Conservation (phyloP, 495 filamentous ascomycete species). For the Penicillium dipodomyicola region DNA sequence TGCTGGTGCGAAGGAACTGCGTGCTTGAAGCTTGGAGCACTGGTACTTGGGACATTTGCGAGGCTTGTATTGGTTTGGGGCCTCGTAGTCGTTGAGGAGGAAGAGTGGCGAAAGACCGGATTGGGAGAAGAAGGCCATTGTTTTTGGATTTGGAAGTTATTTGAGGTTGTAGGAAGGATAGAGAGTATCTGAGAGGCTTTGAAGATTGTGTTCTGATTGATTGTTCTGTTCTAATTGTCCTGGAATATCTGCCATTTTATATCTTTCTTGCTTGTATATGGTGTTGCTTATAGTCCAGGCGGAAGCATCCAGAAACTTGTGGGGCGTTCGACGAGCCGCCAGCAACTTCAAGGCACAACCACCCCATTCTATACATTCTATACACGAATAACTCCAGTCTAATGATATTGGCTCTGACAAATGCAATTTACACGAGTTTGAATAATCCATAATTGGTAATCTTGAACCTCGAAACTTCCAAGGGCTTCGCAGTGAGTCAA, state of each 20-base stretch:
- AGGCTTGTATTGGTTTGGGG: conserved; percentile 33
- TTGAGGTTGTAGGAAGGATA: background rate
- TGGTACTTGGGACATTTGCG: conserved; percentile 3
- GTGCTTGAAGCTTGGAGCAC: conserved; percentile 18
- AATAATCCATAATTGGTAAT: background rate
- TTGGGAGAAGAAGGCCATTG: conserved; percentile 66
- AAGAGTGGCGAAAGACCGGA: conserved; percentile 65
- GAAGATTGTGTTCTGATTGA: background rate
- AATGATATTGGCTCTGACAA: background rate
- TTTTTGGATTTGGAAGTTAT: conserved; percentile 22
- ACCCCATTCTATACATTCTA: background rate
- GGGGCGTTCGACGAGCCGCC: conserved; percentile 16
- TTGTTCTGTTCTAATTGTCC: background rate
- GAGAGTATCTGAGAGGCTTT: conserved; percentile 2
- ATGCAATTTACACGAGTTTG: background rate
- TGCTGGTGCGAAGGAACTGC: conserved; percentile 59
- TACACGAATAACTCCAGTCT: background rate
- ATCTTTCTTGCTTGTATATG: background rate
- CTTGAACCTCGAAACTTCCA: conserved; percentile 4
- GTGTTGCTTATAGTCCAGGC: conserved; percentile 8
- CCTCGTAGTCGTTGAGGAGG: conserved; percentile 74
- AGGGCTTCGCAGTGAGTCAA: conserved; percentile 1
- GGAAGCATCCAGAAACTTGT: conserved; percentile 22
- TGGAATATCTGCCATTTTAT: conserved; percentile 8
- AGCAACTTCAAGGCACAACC: conserved; percentile 1